These are phyloP conservation scores for Stagonosporopsis chrysanthemi DNA, from an alignment of 2,329 filamentous ascomycete genomes.

Conservation along the genomic window DNA sequence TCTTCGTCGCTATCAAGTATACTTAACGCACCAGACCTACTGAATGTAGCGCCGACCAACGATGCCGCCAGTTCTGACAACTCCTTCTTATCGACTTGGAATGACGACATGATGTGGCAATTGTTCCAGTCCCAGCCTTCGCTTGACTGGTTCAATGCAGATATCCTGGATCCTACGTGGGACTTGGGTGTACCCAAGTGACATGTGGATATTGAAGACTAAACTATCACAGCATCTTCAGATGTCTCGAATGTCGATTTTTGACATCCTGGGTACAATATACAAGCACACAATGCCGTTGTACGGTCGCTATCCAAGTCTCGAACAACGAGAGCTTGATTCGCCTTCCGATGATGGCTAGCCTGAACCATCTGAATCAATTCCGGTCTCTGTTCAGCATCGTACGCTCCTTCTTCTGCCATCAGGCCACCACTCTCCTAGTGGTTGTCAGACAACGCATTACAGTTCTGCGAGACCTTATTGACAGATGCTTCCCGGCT, in stretches of 20 bases:
- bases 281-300: not conserved
- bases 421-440: not conserved
- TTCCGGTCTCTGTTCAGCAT: not conserved
- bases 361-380: not conserved
- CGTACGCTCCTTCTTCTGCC: not conserved
- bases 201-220: not conserved
- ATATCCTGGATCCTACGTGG: constrained; percentile 41
- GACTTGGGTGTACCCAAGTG: constrained; percentile 25
- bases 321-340: no score
- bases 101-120: constrained; percentile 47
- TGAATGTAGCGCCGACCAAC: not conserved
- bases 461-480: not conserved
- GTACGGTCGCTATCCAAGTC: not conserved
- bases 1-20: constrained; percentile 5
- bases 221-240: no score
- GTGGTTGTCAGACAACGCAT: not conserved
- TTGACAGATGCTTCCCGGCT: not conserved
- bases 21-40: constrained; percentile 3
- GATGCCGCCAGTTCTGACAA: constrained; percentile 2
- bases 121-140: constrained; percentile 45
- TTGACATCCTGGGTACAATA: not conserved
- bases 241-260: not conserved
- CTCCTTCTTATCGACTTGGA: constrained; percentile 34
- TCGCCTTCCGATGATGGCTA: not conserved
- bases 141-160: constrained; percentile 46